Base-by-base conservation (phyloP, 2,329 filamentous ascomycete species). In the Pyrenophora graminea region DNA sequence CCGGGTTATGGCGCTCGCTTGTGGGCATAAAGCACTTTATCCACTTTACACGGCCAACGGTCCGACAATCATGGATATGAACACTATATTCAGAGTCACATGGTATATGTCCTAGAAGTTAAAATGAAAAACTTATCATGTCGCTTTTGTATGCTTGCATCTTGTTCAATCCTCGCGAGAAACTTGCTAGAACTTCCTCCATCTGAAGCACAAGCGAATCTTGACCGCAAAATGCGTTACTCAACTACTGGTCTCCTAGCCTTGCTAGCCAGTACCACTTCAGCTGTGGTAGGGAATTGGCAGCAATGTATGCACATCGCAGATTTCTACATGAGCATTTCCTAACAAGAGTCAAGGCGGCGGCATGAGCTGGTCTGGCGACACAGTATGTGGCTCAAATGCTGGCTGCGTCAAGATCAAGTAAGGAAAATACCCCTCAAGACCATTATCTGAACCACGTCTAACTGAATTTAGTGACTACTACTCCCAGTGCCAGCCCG, bases 401-500 rank as follows among this genome's bases (percentile, higher is more conserved):
- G 55, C 66, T 34, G 64, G 67, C 25, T 72, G 70, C 40, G 68
- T 72, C 1, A 56, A 61, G 42, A 45, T 72, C 53, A 72, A 68
- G 69, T 70, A 56, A 40, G 48, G 30, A 8, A 1, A 3, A 21
- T 7, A 23, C 8, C 42, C 6, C 7, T 6, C 21, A n/a, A 27
- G 6, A 6, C 30, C 32, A 8, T 13, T 37, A 12, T 5, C 6
- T n/a, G 19, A 39, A 39, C 3, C 15, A 31, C 12, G 6, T 21
- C 53, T 63, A 42, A 64, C 39, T 7, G 5, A 7, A 2, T n/a
- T 5, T 34, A 72, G 69, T 48, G 67, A 69, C 23, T 71, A 66
- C 48, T 75, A 75, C 50, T 70, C 67, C 4, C 74, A 77, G 70
- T 77, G 74, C 48, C 67, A 77, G 39, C 75, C 74, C 6, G 72